phyloP scores from a whole-genome alignment of 1,284 basidiomycete species.

The Trametes hirsuta region DNA sequence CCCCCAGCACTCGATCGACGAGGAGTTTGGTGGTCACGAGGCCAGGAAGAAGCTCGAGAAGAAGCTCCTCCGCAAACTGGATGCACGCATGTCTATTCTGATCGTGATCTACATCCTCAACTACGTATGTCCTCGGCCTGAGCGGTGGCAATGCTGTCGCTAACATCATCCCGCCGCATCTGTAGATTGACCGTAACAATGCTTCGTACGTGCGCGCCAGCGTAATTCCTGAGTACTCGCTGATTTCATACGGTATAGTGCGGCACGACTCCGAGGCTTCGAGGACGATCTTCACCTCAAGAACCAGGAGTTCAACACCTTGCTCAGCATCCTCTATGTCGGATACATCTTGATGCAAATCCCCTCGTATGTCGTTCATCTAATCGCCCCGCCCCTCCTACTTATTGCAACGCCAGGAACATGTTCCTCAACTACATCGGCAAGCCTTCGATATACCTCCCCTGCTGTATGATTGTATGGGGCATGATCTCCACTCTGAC shows the following conservation, averaged over 20 bases:
- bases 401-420: constrained; percentile 47
- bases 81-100: constrained; percentile 65
- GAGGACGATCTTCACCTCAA: constrained; percentile 68
- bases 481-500: constrained; percentile 68
- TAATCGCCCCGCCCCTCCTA: not conserved
- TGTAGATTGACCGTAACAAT: constrained; percentile 69
- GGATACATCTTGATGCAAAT: constrained; percentile 84
- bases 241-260: constrained; percentile 40
- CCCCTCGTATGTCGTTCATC: constrained; percentile 57
- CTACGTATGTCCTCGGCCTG: constrained; percentile 46
- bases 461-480: constrained; percentile 73
- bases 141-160: not conserved
- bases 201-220: constrained; percentile 46
- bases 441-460: constrained; percentile 75
- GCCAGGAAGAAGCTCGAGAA: constrained; percentile 50
- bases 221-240: not conserved
- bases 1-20: constrained; percentile 30
- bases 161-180: constrained; percentile 19
- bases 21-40: constrained; percentile 47
- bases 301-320: constrained; percentile 69
- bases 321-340: constrained; percentile 76
- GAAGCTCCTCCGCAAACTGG: constrained; percentile 61
- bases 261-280: constrained; percentile 70
- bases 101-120: constrained; percentile 72
- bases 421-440: constrained; percentile 75